Evolutionary conservation across 805 yeast genomes (phyloP), one percentile per base, ranked within the genome.

Genomic region (Candida sithepensis): DNA sequence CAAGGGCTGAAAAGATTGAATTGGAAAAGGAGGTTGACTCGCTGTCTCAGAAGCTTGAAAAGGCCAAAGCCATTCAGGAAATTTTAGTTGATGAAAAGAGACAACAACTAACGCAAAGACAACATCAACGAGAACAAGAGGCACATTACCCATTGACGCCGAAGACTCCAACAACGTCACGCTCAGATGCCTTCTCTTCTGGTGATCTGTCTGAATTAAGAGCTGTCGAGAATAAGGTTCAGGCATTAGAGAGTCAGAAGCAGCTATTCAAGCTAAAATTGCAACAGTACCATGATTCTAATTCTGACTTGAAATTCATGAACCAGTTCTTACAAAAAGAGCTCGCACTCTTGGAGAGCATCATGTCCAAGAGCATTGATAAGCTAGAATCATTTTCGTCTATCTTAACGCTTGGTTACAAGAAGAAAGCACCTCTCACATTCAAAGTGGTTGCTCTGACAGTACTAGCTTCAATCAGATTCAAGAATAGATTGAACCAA

Each of bases 191-290:
- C 19, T 14, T 41, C 13, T 39, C 30, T 9, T 28, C 20, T 4
- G 20, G 46, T 10, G 13, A 39, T 1, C n/a, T 3, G 7, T 28
- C 30, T 19, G 21, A 45, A 13, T 21, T 30, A 10, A 36, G 42
- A 22, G 20, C 24, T 13, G n/a, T 36, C 21, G 41, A 41, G 26
- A 41, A 23, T 14, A 53, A 47, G 18, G 9, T 60, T 18, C 57
- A 52, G 18, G 54, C 68, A 13, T 58, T 70, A 30, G 69, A 70
- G 40, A 66, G 67, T 42, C 78, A 78, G 57, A 62, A 71, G 50
- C 71, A 71, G 30, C 69, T 74, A 46, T 75, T 72, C 59, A 72
- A 66, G 53, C 72, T 79, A 44, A 76, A 73, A 54, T 63, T 77
- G 41, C 71, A 71, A 41, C 81, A 79, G 47, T 59, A 72, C 44